Percentiles rank a stretch among this genome's conserved stretches.
phyloP scores from a whole-genome alignment of 2,329 filamentous ascomycete genomes.

The Botrytis cinerea region DNA sequence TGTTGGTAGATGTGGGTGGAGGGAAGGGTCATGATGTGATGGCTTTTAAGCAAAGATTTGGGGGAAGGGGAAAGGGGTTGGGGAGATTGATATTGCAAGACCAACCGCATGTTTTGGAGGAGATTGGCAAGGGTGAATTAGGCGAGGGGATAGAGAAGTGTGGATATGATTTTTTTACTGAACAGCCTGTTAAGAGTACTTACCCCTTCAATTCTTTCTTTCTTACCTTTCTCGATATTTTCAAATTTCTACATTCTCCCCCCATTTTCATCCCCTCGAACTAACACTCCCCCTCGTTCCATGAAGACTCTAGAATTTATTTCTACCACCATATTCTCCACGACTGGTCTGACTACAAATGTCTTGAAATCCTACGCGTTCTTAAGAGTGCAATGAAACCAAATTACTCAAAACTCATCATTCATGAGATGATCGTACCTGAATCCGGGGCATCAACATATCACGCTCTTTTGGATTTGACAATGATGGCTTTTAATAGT shows the following conservation, averaged over 20 bases:
- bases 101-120: slow-evolving; percentile 32
- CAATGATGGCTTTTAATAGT: not conserved
- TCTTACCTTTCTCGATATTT: not conserved
- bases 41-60: not conserved
- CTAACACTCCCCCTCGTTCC: not conserved
- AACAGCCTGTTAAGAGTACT: slow-evolving; percentile 36
- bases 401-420: not conserved
- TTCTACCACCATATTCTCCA: not conserved
- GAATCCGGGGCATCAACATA: not conserved
- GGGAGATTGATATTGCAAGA: slow-evolving; percentile 45
- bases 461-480: not conserved
- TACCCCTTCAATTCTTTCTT: not conserved
- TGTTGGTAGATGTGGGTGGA: slow-evolving; percentile 48
- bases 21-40: slow-evolving; percentile 43
- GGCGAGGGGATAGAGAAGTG: slow-evolving; percentile 39
- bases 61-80: not conserved
- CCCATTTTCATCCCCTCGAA: not conserved
- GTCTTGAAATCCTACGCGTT: not conserved
- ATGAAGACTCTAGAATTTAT: not conserved
- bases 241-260: not conserved
- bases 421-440: not conserved
- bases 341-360: slow-evolving; percentile 5
- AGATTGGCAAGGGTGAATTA: slow-evolving; percentile 31
- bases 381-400: not conserved
- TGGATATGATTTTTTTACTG: slow-evolving; percentile 37